Evolutionary conservation across 1,139 yeast species (phyloP).

Genomic region (Sugiyamaella pinicola): DNA sequence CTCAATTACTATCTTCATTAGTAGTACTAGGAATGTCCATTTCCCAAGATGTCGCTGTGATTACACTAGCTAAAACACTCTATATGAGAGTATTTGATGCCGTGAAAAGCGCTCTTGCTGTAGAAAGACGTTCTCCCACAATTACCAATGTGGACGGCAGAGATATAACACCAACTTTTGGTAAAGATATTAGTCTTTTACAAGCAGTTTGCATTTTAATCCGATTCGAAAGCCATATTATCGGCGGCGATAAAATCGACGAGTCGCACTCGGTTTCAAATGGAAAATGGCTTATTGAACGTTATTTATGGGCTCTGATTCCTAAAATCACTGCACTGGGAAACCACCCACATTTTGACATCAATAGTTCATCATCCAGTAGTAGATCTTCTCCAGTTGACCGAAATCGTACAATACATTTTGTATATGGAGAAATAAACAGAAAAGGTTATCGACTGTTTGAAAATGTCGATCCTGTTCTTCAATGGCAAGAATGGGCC

Average conservation of each 20-base stretch:
- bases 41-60: slow-evolving; percentile 23
- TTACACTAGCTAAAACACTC: slow-evolving; percentile 27
- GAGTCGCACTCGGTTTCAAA: slow-evolving; percentile 23
- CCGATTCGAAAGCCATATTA: slow-evolving; percentile 35
- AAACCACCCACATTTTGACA: slow-evolving; percentile 13
- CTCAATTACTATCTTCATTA: slow-evolving; percentile 43
- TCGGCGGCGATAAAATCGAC: slow-evolving; percentile 23
- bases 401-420: slow-evolving; percentile 13
- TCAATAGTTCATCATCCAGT: slow-evolving; percentile 1
- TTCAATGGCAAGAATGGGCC: slow-evolving; percentile 42
- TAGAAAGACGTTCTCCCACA: slow-evolving; percentile 12
- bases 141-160: slow-evolving; percentile 17
- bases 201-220: slow-evolving; percentile 37
- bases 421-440: slow-evolving; percentile 23
- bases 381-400: slow-evolving; percentile 12
- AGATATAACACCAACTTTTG: slow-evolving; percentile 14
- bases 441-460: slow-evolving; percentile 31
- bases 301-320: slow-evolving; percentile 27
- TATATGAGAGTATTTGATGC: slow-evolving; percentile 26
- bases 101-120: slow-evolving; percentile 20
- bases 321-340: slow-evolving; percentile 25
- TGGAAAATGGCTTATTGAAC: slow-evolving; percentile 30
- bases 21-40: slow-evolving; percentile 46
- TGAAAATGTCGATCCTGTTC: slow-evolving; percentile 23
- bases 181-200: slow-evolving; percentile 30